Evolutionary conservation across 108 stramenopile genomes (phyloP).

Genomic region (Fistulifera solaris): DNA sequence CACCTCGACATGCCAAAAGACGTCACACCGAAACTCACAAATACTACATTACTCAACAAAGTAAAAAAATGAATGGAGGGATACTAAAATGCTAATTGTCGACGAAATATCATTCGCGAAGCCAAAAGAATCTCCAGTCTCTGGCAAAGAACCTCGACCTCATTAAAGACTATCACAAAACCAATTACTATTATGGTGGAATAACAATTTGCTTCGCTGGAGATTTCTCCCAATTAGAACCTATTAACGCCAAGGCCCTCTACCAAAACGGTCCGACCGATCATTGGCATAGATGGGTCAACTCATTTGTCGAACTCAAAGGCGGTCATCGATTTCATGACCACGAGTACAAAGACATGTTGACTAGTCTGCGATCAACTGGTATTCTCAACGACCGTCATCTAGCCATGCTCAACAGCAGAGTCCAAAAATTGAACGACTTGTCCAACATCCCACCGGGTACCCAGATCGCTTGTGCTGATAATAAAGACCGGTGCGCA

Average conservation of each 20-base stretch:
- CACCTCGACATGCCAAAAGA: not conserved
- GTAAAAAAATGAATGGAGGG: not conserved
- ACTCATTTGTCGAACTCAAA: not conserved
- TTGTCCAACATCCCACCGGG: not conserved
- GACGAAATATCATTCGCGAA: conserved; percentile 1
- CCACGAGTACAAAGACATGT: not conserved
- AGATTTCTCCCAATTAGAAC: not conserved
- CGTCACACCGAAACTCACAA: not conserved
- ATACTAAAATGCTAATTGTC: not conserved
- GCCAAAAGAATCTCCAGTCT: not conserved
- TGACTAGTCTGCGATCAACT: not conserved
- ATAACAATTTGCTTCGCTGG: not conserved
- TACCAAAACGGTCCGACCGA: not conserved
- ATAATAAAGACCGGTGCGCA: not conserved
- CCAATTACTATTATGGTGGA: not conserved
- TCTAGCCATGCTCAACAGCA: too few relatives aligned
- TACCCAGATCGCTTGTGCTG: not conserved
- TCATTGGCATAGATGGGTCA: not conserved
- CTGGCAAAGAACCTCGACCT: not conserved
- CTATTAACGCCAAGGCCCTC: not conserved
- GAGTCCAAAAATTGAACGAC: too few relatives aligned
- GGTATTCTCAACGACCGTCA: not conserved
- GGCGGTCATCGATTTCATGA: not conserved
- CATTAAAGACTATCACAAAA: not conserved
- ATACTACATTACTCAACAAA: not conserved